A percentile compares a stretch with the other conserved stretches of the same genome.
Conservation (phyloP, 1,284 basidiomycete genomes). For the Laetiporus sulphureus region DNA sequence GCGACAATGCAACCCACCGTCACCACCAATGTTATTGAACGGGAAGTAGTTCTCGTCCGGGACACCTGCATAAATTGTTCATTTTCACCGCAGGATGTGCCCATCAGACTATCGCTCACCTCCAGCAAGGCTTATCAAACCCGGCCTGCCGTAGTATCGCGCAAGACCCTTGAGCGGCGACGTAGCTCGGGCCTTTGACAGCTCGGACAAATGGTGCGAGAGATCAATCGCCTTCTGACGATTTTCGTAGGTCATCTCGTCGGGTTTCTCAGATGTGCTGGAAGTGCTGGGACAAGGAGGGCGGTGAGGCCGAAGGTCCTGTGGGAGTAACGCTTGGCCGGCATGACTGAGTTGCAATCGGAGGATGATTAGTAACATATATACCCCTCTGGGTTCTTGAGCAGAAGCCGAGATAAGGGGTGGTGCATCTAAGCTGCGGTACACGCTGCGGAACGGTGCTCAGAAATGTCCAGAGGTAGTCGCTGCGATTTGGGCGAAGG, state of each 20-base stretch:
- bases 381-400: too few species aligned
- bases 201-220: slow-evolving; percentile 49
- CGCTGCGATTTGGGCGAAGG: too few species aligned
- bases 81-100: not conserved
- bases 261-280: too few species aligned
- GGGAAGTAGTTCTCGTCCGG: slow-evolving; percentile 61
- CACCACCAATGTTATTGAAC: slow-evolving; percentile 47
- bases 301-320: too few species aligned
- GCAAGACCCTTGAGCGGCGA: slow-evolving; percentile 63
- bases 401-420: too few species aligned
- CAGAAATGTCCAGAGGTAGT: too few species aligned
- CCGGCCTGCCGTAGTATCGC: slow-evolving; percentile 46
- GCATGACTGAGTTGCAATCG: too few species aligned
- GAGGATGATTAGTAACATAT: too few species aligned
- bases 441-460: too few species aligned
- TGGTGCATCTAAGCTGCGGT: too few species aligned
- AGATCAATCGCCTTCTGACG: slow-evolving; percentile 45
- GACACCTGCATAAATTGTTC: slow-evolving; percentile 34
- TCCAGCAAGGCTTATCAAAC: slow-evolving; percentile 51
- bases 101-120: slow-evolving; percentile 31
- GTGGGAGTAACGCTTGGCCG: too few species aligned
- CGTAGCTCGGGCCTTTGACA: slow-evolving; percentile 43
- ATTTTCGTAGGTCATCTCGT: slow-evolving; percentile 31
- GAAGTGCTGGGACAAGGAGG: too few species aligned
- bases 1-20: slow-evolving; percentile 19